Evolutionary conservation across 352 stramenopile genomes (phyloP).

Genomic region (Plasmopara muralis): DNA sequence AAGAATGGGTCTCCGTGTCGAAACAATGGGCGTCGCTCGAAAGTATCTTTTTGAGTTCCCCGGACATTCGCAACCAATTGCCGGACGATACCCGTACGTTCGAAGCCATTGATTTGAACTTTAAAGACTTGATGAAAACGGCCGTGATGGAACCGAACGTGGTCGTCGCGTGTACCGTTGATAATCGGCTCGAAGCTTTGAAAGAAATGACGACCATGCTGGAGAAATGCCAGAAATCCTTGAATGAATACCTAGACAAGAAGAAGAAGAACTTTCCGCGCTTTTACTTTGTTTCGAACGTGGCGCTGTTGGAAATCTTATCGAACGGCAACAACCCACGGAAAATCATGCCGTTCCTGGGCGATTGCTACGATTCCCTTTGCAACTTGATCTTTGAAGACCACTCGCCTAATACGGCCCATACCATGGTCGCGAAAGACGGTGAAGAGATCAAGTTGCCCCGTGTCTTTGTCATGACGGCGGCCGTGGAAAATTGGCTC

Average conservation of each 20-base stretch:
- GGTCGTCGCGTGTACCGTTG: constrained; percentile 63
- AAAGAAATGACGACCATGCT: constrained; percentile 87
- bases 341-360: constrained; percentile 97
- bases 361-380: constrained; percentile 96
- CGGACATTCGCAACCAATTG: constrained; percentile 84
- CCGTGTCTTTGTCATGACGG: constrained; percentile 77
- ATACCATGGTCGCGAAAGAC: constrained; percentile 85
- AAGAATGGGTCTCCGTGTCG: constrained; percentile 82
- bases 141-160: constrained; percentile 82
- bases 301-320: constrained; percentile 79
- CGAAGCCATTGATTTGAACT: constrained; percentile 86
- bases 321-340: constrained; percentile 92
- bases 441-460: constrained; percentile 55
- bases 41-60: constrained; percentile 85
- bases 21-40: constrained; percentile 86
- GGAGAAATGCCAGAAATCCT: constrained; percentile 83
- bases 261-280: constrained; percentile 90
- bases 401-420: constrained; percentile 64
- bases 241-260: constrained; percentile 89
- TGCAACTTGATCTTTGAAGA: constrained; percentile 81
- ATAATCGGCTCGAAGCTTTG: constrained; percentile 71
- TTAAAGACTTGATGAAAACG: constrained; percentile 89
- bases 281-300: constrained; percentile 88
- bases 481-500: constrained; percentile 80
- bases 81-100: constrained; percentile 83